Base-by-base conservation (phyloP, 208 protist genomes). In the Trypanosomatidae sp. region DNA sequence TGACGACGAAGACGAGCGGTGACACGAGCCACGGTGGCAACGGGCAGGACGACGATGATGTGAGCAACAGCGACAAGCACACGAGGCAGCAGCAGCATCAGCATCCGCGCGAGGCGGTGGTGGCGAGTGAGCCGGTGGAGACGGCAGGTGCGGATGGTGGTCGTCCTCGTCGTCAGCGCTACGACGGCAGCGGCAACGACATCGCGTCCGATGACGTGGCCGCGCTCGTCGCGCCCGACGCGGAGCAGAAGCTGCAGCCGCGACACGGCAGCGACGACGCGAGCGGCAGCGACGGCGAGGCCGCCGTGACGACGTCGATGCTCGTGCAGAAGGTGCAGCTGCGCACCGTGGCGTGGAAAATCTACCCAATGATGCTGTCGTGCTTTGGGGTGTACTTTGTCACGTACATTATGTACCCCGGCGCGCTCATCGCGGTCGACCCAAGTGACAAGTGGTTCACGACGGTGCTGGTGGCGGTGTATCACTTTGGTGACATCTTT, bases 371-470 rank as follows among this genome's bases (percentile, higher is more conserved):
- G 77, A 74, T 78, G 68, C 43, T 91, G 13, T 40, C 76, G 4
- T 80, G 71, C 44, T 66, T 83, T 30, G 53, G 83, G 19, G 79
- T 67, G 25, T 88, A 84, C 43, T 37, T 54, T 20, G 30, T 65
- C 48, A 82, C 83, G 10, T 82, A 81, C 59, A 55, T 80, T 28
- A 35, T 92, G 11, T 92, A 78, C 61, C 83, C 83, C 0, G 83
- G 83, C 43, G 56, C 86, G 33, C 59, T 80, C 21, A 33, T 81
- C 16, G 62, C 64, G 2, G 64, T 84, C 21, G 70, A 84, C 46
- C 43, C 44, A 23, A 39, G 44, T 2, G 59, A 66, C 47, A 44
- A 22, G 0, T 88, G 78, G 78, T 92, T 68, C 63, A 73, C 72
- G 10, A 86, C 80, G 5, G 57, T 75, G 33, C 53, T 87, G 32